Base-by-base conservation (phyloP, 2,329 filamentous ascomycete species). In the Epicoccum nigrum region DNA sequence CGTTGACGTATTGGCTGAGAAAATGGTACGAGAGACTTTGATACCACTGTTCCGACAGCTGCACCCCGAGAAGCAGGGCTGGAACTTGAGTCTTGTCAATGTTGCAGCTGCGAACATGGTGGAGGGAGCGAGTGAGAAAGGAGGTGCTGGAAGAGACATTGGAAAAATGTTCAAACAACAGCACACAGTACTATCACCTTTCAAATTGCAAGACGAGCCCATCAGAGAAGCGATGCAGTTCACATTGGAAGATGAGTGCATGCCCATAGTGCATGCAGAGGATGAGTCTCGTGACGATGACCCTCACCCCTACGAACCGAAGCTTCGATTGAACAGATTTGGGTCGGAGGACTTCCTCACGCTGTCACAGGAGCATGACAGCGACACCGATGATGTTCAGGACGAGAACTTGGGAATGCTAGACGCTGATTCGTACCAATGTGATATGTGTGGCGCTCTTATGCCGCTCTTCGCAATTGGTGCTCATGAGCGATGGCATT, bases 71-170 rank as follows among this genome's bases (percentile, higher is more conserved):
- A 83, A 81, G 55, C 76, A 79, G 7, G 85, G 83, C 2, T 96
- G 90, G 88, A 89, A 93, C 59, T 73, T 97, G 15, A 89, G 88
- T 58, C 76, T 97, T 43, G 79, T 97, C 52, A 97, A 97, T 59
- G 77, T 97, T 17, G 92, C 90, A 37, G 92, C 90, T 7, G 88
- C 89, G 12, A 96, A 96, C 68, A 93, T 97, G 86, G 81, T 65
- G 6, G 75, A 78, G 54, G 71, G 73, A 4, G 77, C 74, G 19
- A 75, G 77, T 7, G 75, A 73, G 45, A 78, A 70, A 59, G 74
- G 71, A 17, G 76, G 75, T 0, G 70, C 65, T 11, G 90, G 89
- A 1, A 81, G 88, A 57, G 86, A 96, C 64, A 96, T 97, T 59
- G 82, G 82, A 1, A 83, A 79, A 64, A 95, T 97, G 91, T 95